These are phyloP conservation scores for Beauveria australis DNA, from an alignment of 2,329 filamentous ascomycete species.

Conservation along the genomic window DNA sequence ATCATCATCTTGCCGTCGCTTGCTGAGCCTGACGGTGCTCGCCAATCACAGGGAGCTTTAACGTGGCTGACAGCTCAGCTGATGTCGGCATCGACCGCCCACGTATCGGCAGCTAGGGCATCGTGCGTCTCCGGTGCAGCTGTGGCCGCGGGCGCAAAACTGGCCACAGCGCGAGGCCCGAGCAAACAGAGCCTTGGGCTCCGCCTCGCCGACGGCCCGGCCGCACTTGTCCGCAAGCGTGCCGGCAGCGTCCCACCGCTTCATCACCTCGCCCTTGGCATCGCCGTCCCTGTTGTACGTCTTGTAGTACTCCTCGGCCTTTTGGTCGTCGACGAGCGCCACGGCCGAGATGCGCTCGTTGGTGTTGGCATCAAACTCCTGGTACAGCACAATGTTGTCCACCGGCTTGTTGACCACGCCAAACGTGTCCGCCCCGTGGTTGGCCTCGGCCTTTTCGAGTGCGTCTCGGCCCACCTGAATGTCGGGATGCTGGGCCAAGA, in stretches of 20 bases:
- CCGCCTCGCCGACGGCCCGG: neutral
- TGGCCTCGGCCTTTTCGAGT: neutral
- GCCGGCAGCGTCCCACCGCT: neutral
- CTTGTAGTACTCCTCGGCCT: neutral
- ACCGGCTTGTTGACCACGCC: neutral
- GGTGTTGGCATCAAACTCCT: neutral
- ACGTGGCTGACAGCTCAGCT: constrained; percentile 10
- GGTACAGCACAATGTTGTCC: neutral
- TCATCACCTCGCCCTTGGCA: neutral
- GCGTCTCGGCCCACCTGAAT: neutral
- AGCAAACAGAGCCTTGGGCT: neutral
- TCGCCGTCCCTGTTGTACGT: neutral
- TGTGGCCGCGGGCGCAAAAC: constrained; percentile 9
- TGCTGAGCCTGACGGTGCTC: neutral
- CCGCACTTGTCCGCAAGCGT: neutral
- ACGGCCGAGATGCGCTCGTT: neutral
- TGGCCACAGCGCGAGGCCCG: constrained; percentile 11
- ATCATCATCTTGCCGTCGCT: neutral
- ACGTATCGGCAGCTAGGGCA: constrained; percentile 11
- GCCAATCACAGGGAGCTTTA: neutral
- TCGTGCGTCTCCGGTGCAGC: constrained; percentile 5
- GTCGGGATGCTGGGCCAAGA: neutral
- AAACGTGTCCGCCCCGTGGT: neutral
- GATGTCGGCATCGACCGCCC: constrained; percentile 1
- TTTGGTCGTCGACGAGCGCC: neutral